Base-by-base conservation (phyloP, 2,329 filamentous ascomycete species). In the Curvularia hawaiiensis region DNA sequence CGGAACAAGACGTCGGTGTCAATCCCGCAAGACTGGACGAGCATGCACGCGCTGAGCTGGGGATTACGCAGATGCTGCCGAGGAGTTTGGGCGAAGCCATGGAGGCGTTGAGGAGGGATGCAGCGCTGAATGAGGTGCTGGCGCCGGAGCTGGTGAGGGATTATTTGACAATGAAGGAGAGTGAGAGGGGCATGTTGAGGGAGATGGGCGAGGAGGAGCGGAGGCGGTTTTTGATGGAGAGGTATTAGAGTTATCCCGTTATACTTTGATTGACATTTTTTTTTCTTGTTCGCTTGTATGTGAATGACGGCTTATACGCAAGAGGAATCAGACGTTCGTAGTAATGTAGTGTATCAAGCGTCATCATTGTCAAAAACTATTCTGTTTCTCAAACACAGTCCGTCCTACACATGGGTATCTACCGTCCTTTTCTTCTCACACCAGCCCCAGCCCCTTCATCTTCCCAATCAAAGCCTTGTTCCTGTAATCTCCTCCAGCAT, bases 171-270 rank as follows among this genome's bases (percentile, higher is more conserved):
- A 79, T 89, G 61, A 91, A 91, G 78, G 78, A 78, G 58, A 81
- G 77, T 1, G 88, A 91, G 76, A 71, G 82, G 61, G 75, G 76
- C 20, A 75, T 86, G 65, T 66, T 87, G 56, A 74, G 71, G 10
- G 67, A 69, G 1, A 85, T 90, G 82, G 65, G 63, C 0, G 75
- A 78, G 4, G 72, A 77, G 3, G 75, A 83, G 58, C 79, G 81
- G 50, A 79, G 80, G 62, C 72, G 78, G 14, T 91, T 88, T 85
- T 74, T 90, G 54, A 81, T 90, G 60, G 86, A 89, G 68, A 78
- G 88, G 61, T 91, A 91, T 68, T 90, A 52, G 18, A 3, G 6
- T 41, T 16, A 28, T 41, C 10, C 11, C 16, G 20, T n/a, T 14
- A 24, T 24, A 9, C 14, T 16, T 12, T 35, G 12, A 35, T 31